These are phyloP conservation scores for Conringia planisiliqua DNA, from an alignment of 345 rosid genomes.

Conservation along the genomic window DNA sequence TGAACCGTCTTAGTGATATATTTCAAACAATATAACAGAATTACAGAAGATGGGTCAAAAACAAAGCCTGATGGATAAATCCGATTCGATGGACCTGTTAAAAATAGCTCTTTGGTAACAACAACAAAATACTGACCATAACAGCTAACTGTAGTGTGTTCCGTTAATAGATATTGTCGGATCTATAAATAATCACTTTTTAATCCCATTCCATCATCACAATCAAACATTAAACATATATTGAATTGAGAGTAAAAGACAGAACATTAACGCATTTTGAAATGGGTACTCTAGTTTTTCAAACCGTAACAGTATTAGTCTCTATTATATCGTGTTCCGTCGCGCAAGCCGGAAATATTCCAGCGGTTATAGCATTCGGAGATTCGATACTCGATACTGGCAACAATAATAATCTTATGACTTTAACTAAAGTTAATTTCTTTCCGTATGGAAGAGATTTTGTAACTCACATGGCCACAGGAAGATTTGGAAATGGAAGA, in stretches of 20 bases:
- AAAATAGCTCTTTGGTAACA: constrained; percentile 11
- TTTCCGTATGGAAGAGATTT: constrained; percentile 39
- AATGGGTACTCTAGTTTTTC: background rate
- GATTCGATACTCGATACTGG: constrained; percentile 46
- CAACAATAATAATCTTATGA: constrained; percentile 27
- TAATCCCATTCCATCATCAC: background rate
- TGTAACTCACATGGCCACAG: constrained; percentile 24
- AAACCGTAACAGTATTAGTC: background rate
- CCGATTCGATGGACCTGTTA: background rate
- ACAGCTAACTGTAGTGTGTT: background rate
- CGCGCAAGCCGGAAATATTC: constrained; percentile 14
- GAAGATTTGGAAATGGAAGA: constrained; percentile 40
- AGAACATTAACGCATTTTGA: background rate
- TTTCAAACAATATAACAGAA: background rate
- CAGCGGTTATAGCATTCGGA: constrained; percentile 38
- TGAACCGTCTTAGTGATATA: background rate
- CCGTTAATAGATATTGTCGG: background rate
- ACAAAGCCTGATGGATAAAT: background rate
- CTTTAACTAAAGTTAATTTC: constrained; percentile 31
- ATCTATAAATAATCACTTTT: background rate
- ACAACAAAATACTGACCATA: background rate
- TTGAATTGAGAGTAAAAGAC: background rate
- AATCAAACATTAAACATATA: background rate
- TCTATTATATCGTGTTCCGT: background rate
- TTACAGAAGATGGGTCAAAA: background rate